Base-by-base conservation (phyloP, 352 stramenopile species). In the Globisporangium nunn region DNA sequence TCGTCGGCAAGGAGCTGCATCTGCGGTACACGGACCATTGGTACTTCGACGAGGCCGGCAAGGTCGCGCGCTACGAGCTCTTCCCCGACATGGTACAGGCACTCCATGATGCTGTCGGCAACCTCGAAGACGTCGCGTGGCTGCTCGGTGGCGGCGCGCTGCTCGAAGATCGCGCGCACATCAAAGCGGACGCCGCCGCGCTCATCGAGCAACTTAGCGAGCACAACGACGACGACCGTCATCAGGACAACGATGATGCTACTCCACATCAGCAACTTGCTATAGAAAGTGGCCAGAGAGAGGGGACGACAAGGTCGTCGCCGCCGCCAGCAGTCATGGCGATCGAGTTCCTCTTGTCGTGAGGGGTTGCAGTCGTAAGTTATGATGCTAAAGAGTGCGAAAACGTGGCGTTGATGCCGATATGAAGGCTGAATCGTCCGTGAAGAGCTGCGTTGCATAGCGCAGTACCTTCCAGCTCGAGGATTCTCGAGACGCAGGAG, bases 21-120 rank as follows among this genome's bases (percentile, higher is more conserved):
- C 61, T 74, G 39, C 58, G 57, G 8, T 77, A 61, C 54, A 64
- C 62, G 40, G 66, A 66, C 41, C 60, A 67, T 31, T 74, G 68
- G 43, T 70, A 66, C 55, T 71, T 77, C 56, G 54, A 63, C 45
- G 50, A 56, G 12, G 7, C 35, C 6, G 51, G 54, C 48, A 66
- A 63, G 31, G 56, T 68, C n/a, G 43, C 55, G 6, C 51, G 35
- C 15, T 56, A 59, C 35, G 52, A 66, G 49, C 51, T 66, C 46
- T 58, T 65, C 10, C 59, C 61, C 4, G 66, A 77, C 46, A 68
- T 66, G 43, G 63, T 77, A 1, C 39, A 60, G 18, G 69, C 59
- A 12, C 56, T 77, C 12, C 58, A 67, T 47, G 62, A 77, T 5
- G 63, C 59, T 5, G 29, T 77, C 6, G 66, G 66, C 12, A 61